These are phyloP conservation scores for Cladophialophora exuberans DNA, from an alignment of 2,329 filamentous ascomycete species.

Conservation along the genomic window DNA sequence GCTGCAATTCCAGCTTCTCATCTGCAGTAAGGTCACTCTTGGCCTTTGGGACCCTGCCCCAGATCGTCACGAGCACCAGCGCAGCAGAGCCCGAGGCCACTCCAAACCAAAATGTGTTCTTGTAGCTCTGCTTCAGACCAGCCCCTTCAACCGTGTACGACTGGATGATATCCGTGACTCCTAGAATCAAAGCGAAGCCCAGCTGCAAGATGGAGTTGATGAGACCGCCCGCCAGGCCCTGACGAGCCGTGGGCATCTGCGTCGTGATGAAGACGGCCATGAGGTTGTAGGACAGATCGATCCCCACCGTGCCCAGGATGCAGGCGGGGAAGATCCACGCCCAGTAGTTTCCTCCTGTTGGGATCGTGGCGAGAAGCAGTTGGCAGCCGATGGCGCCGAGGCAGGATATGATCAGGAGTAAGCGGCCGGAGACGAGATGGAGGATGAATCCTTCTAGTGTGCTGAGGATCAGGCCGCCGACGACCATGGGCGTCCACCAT, in stretches of 20 bases:
- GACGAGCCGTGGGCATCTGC: constrained; percentile 65
- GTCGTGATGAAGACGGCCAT: constrained; percentile 79
- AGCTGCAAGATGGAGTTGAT: constrained; percentile 73
- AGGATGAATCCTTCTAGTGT: constrained; percentile 67
- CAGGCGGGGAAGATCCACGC: constrained; percentile 69
- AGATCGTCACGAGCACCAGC: constrained; percentile 56
- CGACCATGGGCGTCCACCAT: constrained; percentile 69
- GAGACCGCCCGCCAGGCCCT: constrained; percentile 72
- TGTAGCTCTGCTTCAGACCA: constrained; percentile 59
- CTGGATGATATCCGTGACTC: constrained; percentile 66
- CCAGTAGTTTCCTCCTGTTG: constrained; percentile 66
- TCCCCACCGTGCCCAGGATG: constrained; percentile 68
- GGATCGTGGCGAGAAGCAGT: constrained; percentile 67
- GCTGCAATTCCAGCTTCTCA: constrained; percentile 49
- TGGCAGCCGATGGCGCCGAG: constrained; percentile 61
- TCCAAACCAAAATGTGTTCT: constrained; percentile 60
- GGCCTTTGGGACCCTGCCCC: constrained; percentile 60
- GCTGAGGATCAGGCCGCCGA: constrained; percentile 69
- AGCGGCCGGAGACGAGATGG: constrained; percentile 65
- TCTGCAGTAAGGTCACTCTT: constrained; percentile 62
- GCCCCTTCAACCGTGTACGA: constrained; percentile 49
- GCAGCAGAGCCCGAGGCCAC: constrained; percentile 58
- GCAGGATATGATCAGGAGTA: constrained; percentile 65
- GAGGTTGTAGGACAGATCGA: constrained; percentile 76
- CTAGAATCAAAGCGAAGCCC: constrained; percentile 72